Percentiles rank a stretch among this genome's conserved stretches.
phyloP scores from a whole-genome alignment of 2,329 filamentous ascomycete genomes.

The Mycosphaerelloides madeirae region DNA sequence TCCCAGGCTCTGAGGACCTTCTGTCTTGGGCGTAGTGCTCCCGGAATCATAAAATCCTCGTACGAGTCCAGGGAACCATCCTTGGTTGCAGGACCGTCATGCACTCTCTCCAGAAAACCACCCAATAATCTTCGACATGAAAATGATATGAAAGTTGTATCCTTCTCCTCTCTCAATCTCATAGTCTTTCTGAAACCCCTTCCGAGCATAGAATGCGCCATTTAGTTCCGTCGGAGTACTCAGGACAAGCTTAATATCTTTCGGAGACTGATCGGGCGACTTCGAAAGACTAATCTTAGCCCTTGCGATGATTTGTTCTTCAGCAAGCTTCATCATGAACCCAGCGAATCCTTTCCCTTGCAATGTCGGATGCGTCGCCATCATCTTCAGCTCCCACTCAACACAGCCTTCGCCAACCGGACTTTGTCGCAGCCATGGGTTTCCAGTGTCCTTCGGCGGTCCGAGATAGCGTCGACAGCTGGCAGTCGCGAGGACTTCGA shows the following conservation, averaged over 20 bases:
- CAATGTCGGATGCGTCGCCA: constrained; percentile 5
- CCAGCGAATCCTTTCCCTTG: constrained; percentile 14
- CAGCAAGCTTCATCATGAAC: constrained; percentile 11
- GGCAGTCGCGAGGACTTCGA: constrained; percentile 13
- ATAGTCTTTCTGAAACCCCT: constrained; percentile 14
- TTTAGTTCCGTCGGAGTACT: constrained; percentile 13
- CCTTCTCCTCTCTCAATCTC: constrained; percentile 13
- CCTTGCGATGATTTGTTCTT: constrained; percentile 8
- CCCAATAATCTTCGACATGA: constrained; percentile 8
- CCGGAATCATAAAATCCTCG: no score
- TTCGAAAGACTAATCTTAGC: constrained; percentile 1
- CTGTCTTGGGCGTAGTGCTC: no score
- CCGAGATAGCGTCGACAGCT: constrained; percentile 12
- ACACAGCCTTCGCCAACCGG: constrained; percentile 8
- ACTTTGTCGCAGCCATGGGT: constrained; percentile 9
- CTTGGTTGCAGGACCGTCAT: no score
- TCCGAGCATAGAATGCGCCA: constrained; percentile 10
- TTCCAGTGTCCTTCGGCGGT: constrained; percentile 1
- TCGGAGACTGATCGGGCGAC: background rate
- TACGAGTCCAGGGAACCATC: no score
- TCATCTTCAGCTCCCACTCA: constrained; percentile 18
- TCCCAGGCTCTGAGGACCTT: no score
- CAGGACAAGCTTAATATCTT: constrained; percentile 10
- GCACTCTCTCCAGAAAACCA: no score
- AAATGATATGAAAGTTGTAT: constrained; percentile 13